phyloP scores from a whole-genome alignment of 1,139 yeast genomes.

The Kurtzmaniella natalensis region DNA sequence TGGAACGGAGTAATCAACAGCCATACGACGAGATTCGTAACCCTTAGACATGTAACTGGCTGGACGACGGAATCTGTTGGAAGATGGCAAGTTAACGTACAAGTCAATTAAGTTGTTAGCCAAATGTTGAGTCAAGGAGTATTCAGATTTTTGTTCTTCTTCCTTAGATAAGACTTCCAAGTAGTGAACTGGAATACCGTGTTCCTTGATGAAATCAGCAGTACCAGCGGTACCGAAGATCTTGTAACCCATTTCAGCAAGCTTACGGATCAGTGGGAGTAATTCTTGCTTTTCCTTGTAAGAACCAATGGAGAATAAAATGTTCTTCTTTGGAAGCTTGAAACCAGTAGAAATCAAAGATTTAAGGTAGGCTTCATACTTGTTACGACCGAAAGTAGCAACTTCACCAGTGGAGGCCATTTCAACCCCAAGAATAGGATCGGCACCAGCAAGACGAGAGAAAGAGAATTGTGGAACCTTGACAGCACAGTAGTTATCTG shows the following conservation, averaged over 20 bases:
- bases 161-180: constrained; percentile 78
- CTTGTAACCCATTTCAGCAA: constrained; percentile 80
- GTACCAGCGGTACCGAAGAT: constrained; percentile 98
- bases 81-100: constrained; percentile 93
- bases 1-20: constrained; percentile 97
- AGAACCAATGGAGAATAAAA: constrained; percentile 93
- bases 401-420: constrained; percentile 99
- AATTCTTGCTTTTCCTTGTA: constrained; percentile 93
- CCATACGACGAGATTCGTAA: constrained; percentile 98
- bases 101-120: constrained; percentile 95
- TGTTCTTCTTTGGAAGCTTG: constrained; percentile 91
- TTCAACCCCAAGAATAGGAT: constrained; percentile 97
- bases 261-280: constrained; percentile 78
- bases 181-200: constrained; percentile 89
- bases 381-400: constrained; percentile 93
- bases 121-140: constrained; percentile 91
- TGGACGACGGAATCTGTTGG: constrained; percentile 97
- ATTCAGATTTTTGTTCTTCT: constrained; percentile 84
- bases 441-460: constrained; percentile 97
- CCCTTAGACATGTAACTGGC: constrained; percentile 98
- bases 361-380: constrained; percentile 95
- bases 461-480: constrained; percentile 98
- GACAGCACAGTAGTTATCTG: constrained; percentile 92
- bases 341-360: constrained; percentile 94
- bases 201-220: constrained; percentile 96